A percentile compares a stretch with the other conserved stretches of the same genome.
Evolutionary conservation across 371 early-diverging fungal species (phyloP).

Genomic region (Saksenaea oblongispora): DNA sequence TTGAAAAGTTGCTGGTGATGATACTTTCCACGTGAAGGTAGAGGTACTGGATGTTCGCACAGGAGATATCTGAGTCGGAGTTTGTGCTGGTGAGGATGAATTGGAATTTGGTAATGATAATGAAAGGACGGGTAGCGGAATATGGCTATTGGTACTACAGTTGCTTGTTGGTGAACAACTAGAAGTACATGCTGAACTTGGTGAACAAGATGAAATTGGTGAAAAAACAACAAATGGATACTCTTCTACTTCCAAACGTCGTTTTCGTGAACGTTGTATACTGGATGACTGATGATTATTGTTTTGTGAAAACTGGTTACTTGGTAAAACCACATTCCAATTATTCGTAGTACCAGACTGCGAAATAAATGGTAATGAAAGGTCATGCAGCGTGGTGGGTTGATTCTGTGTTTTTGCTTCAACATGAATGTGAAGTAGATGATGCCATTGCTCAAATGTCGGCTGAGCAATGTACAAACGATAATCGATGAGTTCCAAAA

Average conservation of each 20-base stretch:
- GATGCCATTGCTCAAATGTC: constrained; percentile 55
- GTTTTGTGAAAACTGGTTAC: background rate
- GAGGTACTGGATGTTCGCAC: constrained; percentile 13
- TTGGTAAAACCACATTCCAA: background rate
- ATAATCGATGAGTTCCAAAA: constrained; percentile 73
- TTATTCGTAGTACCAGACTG: constrained; percentile 2
- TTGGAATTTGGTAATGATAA: constrained; percentile 44
- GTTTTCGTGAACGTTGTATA: constrained; percentile 14
- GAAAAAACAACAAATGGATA: constrained; percentile 1
- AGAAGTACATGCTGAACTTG: constrained; percentile 19
- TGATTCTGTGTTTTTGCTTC: constrained; percentile 26
- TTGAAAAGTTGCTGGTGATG: background rate
- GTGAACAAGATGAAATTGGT: constrained; percentile 11
- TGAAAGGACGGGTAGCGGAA: constrained; percentile 27
- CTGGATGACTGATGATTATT: background rate
- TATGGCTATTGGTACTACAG: constrained; percentile 1
- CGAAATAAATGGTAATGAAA: constrained; percentile 6
- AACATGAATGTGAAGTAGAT: constrained; percentile 32
- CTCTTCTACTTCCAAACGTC: constrained; percentile 7
- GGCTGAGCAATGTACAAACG: constrained; percentile 66
- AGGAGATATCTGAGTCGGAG: constrained; percentile 44
- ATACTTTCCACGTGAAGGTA: constrained; percentile 12
- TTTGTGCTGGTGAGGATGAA: constrained; percentile 45
- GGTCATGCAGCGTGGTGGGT: constrained; percentile 19
- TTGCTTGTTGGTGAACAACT: constrained; percentile 18